phyloP scores from a whole-genome alignment of 1,284 basidiomycete genomes.

The Fomes fomentarius region DNA sequence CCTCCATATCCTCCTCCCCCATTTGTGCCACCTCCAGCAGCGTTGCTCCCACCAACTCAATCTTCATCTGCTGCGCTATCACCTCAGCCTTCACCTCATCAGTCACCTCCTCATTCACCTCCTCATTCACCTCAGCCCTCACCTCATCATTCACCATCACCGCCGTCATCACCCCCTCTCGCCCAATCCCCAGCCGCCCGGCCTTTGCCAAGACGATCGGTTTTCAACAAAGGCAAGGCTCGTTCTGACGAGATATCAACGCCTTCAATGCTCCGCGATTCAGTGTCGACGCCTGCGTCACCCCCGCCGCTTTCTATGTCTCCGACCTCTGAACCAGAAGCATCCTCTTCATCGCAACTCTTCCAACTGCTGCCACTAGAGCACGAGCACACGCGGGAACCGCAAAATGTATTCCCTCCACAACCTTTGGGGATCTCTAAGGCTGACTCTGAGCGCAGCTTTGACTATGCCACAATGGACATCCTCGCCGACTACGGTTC shows the following conservation, averaged over 20 bases:
- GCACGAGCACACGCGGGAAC: no score
- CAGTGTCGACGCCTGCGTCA: no score
- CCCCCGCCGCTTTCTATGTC: no score
- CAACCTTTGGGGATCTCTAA: background rate
- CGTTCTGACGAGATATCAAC: background rate
- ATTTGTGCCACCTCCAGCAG: no score
- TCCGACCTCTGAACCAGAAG: no score
- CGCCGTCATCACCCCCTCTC: background rate
- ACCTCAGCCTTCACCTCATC: background rate
- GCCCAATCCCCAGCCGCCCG: background rate
- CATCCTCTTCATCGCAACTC: no score
- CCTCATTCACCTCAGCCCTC: background rate
- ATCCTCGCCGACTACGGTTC: slow-evolving; percentile 1
- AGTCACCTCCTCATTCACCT: background rate
- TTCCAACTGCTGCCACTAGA: no score
- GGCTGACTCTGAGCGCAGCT: background rate
- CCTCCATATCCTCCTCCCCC: no score
- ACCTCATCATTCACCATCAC: background rate
- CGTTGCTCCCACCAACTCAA: no score
- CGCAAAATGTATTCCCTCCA: background rate
- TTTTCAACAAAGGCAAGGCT: background rate
- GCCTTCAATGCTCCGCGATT: no score
- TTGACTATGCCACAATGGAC: background rate
- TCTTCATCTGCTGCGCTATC: no score
- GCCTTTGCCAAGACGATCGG: background rate